These are phyloP conservation scores for Cladosporium austrohemisphaericum DNA, from an alignment of 2,329 filamentous ascomycete species.

Conservation along the genomic window DNA sequence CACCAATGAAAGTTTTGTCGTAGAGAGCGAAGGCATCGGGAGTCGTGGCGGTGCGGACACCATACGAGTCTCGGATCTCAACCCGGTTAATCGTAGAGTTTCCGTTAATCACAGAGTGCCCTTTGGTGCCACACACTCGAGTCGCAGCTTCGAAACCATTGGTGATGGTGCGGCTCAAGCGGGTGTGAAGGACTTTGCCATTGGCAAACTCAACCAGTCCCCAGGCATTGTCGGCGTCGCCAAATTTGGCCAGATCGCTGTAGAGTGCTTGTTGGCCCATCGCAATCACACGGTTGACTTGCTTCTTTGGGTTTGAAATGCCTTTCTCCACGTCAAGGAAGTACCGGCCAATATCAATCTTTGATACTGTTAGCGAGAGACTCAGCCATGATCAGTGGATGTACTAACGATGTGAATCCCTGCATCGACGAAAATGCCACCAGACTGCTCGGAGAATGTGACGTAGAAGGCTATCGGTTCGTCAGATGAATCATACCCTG, in stretches of 20 bases:
- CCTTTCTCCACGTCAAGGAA: background rate
- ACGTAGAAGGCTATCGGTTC: background rate
- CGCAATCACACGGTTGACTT: constrained; percentile 5
- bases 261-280: constrained; percentile 11
- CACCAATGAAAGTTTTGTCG: background rate
- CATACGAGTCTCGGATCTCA: background rate
- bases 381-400: background rate
- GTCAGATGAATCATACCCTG: background rate
- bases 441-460: background rate
- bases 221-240: constrained; percentile 10
- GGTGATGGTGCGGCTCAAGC: constrained; percentile 1
- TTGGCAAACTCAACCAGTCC: constrained; percentile 12
- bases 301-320: constrained; percentile 1
- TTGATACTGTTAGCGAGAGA: background rate
- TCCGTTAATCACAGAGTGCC: background rate
- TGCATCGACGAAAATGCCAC: background rate
- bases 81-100: background rate
- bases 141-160: constrained; percentile 8
- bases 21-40: background rate
- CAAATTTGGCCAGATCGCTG: constrained; percentile 4
- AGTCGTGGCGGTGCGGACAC: background rate
- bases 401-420: background rate
- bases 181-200: constrained; percentile 4
- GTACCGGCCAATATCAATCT: background rate
- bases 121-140: background rate